phyloP scores from a whole-genome alignment of 1,139 yeast species.

The Hyphopichia buzzinii region DNA sequence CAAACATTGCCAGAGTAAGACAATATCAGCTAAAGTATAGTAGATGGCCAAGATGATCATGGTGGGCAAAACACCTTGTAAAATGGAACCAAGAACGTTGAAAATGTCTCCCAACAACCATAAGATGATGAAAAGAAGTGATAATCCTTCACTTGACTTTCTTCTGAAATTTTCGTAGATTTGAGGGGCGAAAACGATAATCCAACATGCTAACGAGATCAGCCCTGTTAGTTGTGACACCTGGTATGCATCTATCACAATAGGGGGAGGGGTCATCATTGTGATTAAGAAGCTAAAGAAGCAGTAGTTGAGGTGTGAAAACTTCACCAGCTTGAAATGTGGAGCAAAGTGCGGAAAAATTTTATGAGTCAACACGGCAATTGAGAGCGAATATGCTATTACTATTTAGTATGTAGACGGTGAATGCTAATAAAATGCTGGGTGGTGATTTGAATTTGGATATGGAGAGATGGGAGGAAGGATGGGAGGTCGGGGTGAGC shows the following conservation, averaged over 20 bases:
- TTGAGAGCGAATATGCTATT: neutral
- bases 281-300: no score
- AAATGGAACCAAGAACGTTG: conserved; percentile 82
- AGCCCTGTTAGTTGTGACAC: conserved; percentile 89
- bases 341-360: neutral
- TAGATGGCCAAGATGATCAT: conserved; percentile 89
- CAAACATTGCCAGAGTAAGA: conserved; percentile 76
- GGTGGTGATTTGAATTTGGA: no score
- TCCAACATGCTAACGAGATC: conserved; percentile 95
- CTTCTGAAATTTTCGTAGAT: conserved; percentile 86
- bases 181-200: conserved; percentile 96
- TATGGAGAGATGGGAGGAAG: no score
- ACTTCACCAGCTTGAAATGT: no score
- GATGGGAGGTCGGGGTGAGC: no score
- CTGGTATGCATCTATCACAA: conserved; percentile 68
- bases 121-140: conserved; percentile 73
- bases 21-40: conserved; percentile 87
- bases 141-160: conserved; percentile 83
- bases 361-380: neutral
- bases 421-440: no score
- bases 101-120: conserved; percentile 92
- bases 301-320: neutral
- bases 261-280: conserved; percentile 64
- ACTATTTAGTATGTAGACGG: no score
- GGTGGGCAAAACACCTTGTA: conserved; percentile 88